Percentiles rank a stretch among this genome's conserved stretches.
Conservation (phyloP, 345 rosid genomes). For the Kernera saxatilis region DNA sequence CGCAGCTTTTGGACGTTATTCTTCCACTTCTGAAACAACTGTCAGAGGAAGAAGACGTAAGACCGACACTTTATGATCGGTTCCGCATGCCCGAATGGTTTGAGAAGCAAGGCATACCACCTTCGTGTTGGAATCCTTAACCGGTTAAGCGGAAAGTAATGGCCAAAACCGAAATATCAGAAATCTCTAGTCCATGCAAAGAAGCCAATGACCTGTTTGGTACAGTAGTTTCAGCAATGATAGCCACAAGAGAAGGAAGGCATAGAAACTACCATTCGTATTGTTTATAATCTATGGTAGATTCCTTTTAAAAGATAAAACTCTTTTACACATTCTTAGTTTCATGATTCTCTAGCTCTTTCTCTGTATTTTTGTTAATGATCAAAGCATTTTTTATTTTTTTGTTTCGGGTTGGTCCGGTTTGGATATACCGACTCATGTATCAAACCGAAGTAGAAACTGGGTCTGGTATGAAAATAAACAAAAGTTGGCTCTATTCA, state of each 20-base stretch:
- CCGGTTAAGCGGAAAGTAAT: background rate
- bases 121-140: slow-evolving; percentile 42
- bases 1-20: slow-evolving; percentile 84
- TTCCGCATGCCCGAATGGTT: slow-evolving; percentile 98
- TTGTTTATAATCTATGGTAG: slow-evolving; percentile 29
- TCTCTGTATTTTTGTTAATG: slow-evolving; percentile 30
- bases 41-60: slow-evolving; percentile 74
- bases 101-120: slow-evolving; percentile 85
- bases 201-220: slow-evolving; percentile 11
- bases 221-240: slow-evolving; percentile 10
- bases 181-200: background rate
- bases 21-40: slow-evolving; percentile 91
- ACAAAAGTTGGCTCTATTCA: background rate
- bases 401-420: background rate
- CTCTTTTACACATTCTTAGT: slow-evolving; percentile 17
- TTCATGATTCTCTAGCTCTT: slow-evolving; percentile 9
- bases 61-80: slow-evolving; percentile 63
- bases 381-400: background rate
- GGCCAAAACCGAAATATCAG: background rate
- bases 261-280: slow-evolving; percentile 28
- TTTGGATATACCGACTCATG: background rate
- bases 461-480: background rate
- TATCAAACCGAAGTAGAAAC: background rate
- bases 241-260: slow-evolving; percentile 9
- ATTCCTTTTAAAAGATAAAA: slow-evolving; percentile 1